phyloP scores from a whole-genome alignment of 208 protist genomes.

The Kentomonas sorsogonicus region DNA sequence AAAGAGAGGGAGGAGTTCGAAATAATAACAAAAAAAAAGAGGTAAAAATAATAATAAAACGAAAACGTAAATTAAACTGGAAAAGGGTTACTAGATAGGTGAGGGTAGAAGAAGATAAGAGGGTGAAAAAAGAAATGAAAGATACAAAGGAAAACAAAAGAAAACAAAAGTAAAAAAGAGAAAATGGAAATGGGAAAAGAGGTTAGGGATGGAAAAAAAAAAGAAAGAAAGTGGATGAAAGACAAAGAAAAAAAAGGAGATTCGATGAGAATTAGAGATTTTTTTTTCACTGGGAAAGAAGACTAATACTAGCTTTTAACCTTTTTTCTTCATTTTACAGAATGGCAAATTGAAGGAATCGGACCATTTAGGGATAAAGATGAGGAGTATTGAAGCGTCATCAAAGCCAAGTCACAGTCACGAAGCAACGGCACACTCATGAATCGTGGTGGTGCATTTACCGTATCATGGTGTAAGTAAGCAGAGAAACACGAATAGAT shows the following conservation, averaged over 20 bases:
- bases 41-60: background rate
- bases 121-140: conserved; percentile 8
- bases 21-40: conserved; percentile 2
- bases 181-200: conserved; percentile 4
- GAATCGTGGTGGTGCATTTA: too few species aligned
- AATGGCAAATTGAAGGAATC: too few species aligned
- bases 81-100: background rate
- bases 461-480: too few species aligned
- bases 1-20: too few species aligned
- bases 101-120: background rate
- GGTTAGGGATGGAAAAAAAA: background rate
- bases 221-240: background rate
- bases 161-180: conserved; percentile 3
- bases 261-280: background rate
- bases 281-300: background rate
- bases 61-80: conserved; percentile 3
- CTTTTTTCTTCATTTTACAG: background rate
- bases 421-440: too few species aligned
- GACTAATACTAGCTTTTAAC: background rate
- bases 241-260: background rate
- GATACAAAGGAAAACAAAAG: background rate
- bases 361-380: background rate
- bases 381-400: too few species aligned
- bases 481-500: too few species aligned
- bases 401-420: too few species aligned